phyloP scores from a whole-genome alignment of 179 eudicot genomes.

The Camellia oleifera region DNA sequence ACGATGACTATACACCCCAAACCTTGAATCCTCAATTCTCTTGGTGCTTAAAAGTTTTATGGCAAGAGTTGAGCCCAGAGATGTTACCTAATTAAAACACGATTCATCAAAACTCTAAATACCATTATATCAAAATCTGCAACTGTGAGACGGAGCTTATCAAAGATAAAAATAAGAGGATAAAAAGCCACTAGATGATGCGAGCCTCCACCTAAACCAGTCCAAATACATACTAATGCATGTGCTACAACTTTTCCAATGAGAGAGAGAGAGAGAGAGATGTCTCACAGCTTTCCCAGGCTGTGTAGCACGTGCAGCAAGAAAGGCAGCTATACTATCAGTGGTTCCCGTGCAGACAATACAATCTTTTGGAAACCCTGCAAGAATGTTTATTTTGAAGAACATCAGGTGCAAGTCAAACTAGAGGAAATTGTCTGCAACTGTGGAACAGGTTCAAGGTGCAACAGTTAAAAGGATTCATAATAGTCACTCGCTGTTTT shows the following conservation, averaged over 20 bases:
- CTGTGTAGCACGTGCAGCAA: conserved; percentile 87
- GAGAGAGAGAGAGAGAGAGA: conserved; percentile 8
- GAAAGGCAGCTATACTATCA: conserved; percentile 98
- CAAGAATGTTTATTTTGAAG: conserved; percentile 7
- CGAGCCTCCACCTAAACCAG: conserved; percentile 5
- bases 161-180: background rate
- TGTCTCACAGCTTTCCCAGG: conserved; percentile 90
- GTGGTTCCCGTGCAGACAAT: conserved; percentile 92
- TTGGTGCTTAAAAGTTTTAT: conserved; percentile 84
- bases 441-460: background rate
- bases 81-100: conserved; percentile 62
- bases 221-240: background rate
- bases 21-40: conserved; percentile 86
- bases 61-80: conserved; percentile 96
- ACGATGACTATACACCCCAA: conserved; percentile 96
- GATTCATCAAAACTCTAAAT: conserved; percentile 7
- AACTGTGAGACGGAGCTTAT: background rate
- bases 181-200: background rate
- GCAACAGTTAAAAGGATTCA: background rate
- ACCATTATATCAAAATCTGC: background rate
- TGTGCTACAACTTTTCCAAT: background rate
- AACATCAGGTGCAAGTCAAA: conserved; percentile 10
- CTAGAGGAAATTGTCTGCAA: conserved; percentile 27
- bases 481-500: too few relatives aligned
- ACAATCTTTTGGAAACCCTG: conserved; percentile 68